A percentile compares a stretch with the other conserved stretches of the same genome.
These are phyloP conservation scores for Amniculicola lignicola DNA, from an alignment of 495 filamentous ascomycete species.

Conservation along the genomic window DNA sequence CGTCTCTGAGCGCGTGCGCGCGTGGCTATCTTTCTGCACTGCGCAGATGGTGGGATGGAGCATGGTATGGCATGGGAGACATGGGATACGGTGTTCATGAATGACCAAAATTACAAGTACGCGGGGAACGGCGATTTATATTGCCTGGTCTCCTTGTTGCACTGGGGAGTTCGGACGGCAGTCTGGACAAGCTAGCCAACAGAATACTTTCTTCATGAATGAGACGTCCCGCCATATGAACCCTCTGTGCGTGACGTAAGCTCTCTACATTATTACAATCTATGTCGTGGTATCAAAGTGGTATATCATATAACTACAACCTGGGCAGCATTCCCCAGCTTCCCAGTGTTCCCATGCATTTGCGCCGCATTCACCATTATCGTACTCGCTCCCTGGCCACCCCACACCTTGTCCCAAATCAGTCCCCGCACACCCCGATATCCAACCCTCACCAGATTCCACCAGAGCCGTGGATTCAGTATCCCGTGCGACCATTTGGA, in stretches of 20 bases:
- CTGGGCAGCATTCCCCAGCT: constrained; percentile 60
- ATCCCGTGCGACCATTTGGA: constrained; percentile 50
- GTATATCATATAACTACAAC: constrained; percentile 49
- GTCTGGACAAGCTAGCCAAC: constrained; percentile 18
- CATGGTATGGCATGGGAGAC: constrained; percentile 43
- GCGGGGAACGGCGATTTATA: constrained; percentile 70
- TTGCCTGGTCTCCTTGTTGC: constrained; percentile 61
- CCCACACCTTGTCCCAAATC: constrained; percentile 70
- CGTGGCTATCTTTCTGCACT: constrained; percentile 31
- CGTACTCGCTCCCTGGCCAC: constrained; percentile 54
- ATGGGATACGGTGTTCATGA: constrained; percentile 14
- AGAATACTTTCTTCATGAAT: constrained; percentile 27
- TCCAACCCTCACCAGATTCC: constrained; percentile 58
- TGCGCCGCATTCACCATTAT: constrained; percentile 77
- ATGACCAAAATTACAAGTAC: constrained; percentile 51
- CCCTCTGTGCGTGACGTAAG: too few relatives aligned
- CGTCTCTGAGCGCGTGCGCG: constrained; percentile 71
- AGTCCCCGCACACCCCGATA: constrained; percentile 61
- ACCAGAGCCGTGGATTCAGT: constrained; percentile 55
- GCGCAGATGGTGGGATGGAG: constrained; percentile 35
- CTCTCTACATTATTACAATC: background rate
- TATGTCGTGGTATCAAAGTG: background rate
- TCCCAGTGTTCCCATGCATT: constrained; percentile 64
- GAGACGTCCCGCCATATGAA: too few relatives aligned
- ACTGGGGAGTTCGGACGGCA: constrained; percentile 10